These are phyloP conservation scores for Penicillium sp. DNA, from an alignment of 2,329 filamentous ascomycete genomes.

Conservation along the genomic window DNA sequence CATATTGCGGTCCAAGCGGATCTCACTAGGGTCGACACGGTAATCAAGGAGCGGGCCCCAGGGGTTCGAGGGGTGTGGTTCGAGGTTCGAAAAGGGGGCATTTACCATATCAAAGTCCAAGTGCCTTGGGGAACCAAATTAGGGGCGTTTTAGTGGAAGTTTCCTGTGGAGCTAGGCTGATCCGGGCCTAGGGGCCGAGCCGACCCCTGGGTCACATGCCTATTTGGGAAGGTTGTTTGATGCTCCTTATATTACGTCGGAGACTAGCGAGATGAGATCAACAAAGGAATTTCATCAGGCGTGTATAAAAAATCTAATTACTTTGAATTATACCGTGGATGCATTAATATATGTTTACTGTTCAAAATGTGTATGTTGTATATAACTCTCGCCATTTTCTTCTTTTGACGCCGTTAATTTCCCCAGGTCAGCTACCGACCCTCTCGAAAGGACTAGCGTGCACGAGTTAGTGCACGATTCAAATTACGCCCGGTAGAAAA, in stretches of 20 bases:
- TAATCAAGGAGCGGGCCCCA: constrained; percentile 15
- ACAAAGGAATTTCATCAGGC: not conserved
- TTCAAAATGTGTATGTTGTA: too few relatives aligned
- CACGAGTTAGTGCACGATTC: not conserved
- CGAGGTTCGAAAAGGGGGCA: not conserved
- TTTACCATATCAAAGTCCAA: not conserved
- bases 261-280: constrained; percentile 11
- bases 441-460: not conserved
- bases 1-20: constrained; percentile 1
- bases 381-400: not conserved
- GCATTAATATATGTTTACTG: not conserved
- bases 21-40: not conserved
- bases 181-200: constrained; percentile 7
- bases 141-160: constrained; percentile 1
- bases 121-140: not conserved
- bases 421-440: constrained; percentile 2
- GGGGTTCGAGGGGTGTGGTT: constrained; percentile 14
- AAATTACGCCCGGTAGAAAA: not conserved
- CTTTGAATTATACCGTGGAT: not conserved
- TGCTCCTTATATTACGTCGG: constrained; percentile 4
- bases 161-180: not conserved
- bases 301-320: not conserved
- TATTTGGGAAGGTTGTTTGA: constrained; percentile 7
- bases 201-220: constrained; percentile 6
- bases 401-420: not conserved